These are phyloP conservation scores for Piper betle DNA, from an alignment of 164 flowering plant genomes.

Conservation along the genomic window DNA sequence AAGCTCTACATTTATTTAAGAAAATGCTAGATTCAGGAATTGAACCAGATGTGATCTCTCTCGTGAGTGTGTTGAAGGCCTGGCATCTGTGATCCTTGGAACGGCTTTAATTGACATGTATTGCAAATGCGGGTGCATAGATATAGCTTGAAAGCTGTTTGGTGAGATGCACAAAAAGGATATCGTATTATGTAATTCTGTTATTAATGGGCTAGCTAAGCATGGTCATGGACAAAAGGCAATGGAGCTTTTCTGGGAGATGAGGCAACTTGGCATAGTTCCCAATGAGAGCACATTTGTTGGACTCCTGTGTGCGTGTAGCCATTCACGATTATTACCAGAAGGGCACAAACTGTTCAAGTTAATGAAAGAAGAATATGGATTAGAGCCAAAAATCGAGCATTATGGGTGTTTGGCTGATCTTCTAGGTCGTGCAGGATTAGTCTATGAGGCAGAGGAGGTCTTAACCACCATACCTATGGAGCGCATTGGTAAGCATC, in stretches of 20 bases:
- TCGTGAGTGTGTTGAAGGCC: constrained; percentile 34
- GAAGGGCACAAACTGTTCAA: constrained; percentile 21
- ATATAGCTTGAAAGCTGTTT: constrained; percentile 20
- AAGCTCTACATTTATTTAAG: constrained; percentile 26
- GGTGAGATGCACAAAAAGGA: constrained; percentile 14
- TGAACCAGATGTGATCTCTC: constrained; percentile 27
- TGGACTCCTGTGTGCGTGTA: constrained; percentile 32
- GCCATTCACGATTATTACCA: constrained; percentile 32
- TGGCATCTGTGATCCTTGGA: constrained; percentile 21
- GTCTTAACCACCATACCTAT: constrained; percentile 21
- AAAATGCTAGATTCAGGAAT: constrained; percentile 23
- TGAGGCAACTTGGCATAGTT: constrained; percentile 8
- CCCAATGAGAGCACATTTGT: constrained; percentile 21
- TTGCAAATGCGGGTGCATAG: constrained; percentile 33
- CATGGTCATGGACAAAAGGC: constrained; percentile 18
- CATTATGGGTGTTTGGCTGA: constrained; percentile 40
- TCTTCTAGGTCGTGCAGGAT: constrained; percentile 33
- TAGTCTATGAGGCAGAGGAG: constrained; percentile 25
- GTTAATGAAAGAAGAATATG: constrained; percentile 18
- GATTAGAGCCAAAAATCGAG: constrained; percentile 28
- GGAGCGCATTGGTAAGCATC: constrained; percentile 16
- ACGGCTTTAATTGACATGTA: constrained; percentile 35
- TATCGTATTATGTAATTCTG: constrained; percentile 22
- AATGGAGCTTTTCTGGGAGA: constrained; percentile 9
- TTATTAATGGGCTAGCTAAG: constrained; percentile 27